Evolutionary conservation across 1,139 yeast species (phyloP), one percentile per base, ranked within the genome.

Genomic region (Candida glucosophila): DNA sequence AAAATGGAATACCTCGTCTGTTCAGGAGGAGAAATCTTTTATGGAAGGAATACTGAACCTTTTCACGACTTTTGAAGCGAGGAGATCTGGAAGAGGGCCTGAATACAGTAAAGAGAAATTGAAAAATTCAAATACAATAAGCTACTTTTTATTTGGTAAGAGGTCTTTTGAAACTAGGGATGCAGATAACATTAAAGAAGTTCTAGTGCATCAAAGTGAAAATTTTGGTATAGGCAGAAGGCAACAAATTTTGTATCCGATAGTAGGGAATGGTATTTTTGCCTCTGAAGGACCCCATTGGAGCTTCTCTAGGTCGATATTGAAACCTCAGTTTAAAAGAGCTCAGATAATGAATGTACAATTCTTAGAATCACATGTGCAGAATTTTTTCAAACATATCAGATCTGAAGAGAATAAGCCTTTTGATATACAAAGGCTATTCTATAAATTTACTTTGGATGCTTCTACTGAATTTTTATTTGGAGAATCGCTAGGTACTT

Each of bases 391-490:
- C 8, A 16, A 16, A n/a, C 18, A 16, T n/a, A 16, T 16, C 18
- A 16, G 18, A 16, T 8, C 8, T 8, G 8, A 16, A 8, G n/a
- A 16, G 18, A n/a, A n/a, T 8, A n/a, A 8, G 18, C 8, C n/a
- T 8, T 39, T 59, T 20, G 66, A 66, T 25, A 39, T 61, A 15
- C 67, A 61, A 33, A 47, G 40, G 11, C 43, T 59, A 27, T 59
- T 60, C 37, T 64, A 52, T 44, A 41, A 39, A 27, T 41, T 68
- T 29, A 67, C 75, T 3, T 50, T 68, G 24, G 76, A 68, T 40
- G 56, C 68, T 8, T 16, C 24, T 8, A 25, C 18, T 16, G 18
- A 16, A n/a, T 16, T 16, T n/a, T n/a, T 16, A 8, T 16, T 16
- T n/a, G 18, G 18, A 6, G 23, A 25, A 20, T 65, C 74, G 4